Evolutionary conservation across 106 monocot genomes (phyloP).

Genomic region (Agapanthus africanus): DNA sequence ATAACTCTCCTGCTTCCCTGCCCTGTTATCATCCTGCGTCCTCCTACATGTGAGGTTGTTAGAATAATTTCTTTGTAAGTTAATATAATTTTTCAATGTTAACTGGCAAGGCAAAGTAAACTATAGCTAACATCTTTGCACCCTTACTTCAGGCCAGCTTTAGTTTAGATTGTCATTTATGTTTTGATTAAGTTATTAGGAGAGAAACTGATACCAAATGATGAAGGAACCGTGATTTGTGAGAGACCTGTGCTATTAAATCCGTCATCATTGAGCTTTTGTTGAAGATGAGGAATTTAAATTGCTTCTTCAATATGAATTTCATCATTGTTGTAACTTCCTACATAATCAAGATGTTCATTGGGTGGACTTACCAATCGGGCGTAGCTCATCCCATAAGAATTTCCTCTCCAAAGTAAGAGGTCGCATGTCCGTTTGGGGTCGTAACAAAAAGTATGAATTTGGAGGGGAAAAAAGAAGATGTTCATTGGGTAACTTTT

Average conservation of each 20-base stretch:
- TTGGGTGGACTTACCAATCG: too few relatives aligned
- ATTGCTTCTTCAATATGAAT: too few relatives aligned
- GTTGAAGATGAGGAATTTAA: neutral
- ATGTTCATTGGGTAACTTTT: too few relatives aligned
- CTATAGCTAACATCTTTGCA: neutral
- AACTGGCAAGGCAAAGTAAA: neutral
- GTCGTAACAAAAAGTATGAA: too few relatives aligned
- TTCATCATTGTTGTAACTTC: too few relatives aligned
- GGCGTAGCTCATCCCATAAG: too few relatives aligned
- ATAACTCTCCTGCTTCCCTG: too few relatives aligned
- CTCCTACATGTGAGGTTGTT: neutral
- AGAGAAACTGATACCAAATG: neutral
- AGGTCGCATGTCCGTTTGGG: too few relatives aligned
- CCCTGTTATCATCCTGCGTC: too few relatives aligned
- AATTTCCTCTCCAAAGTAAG: too few relatives aligned
- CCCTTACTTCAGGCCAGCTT: neutral
- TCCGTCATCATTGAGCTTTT: neutral
- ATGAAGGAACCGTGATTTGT: neutral
- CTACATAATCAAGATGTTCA: too few relatives aligned
- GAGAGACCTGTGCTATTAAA: neutral
- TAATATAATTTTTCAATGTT: neutral
- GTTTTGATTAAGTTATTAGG: neutral
- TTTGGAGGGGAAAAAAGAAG: too few relatives aligned
- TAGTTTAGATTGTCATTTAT: neutral
- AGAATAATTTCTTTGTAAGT: neutral